Percentiles rank a stretch among this genome's conserved stretches.
Evolutionary conservation across 225 moss, liverwort and hornwort genomes (phyloP).

Genomic region (Sphagnum tenellum): DNA sequence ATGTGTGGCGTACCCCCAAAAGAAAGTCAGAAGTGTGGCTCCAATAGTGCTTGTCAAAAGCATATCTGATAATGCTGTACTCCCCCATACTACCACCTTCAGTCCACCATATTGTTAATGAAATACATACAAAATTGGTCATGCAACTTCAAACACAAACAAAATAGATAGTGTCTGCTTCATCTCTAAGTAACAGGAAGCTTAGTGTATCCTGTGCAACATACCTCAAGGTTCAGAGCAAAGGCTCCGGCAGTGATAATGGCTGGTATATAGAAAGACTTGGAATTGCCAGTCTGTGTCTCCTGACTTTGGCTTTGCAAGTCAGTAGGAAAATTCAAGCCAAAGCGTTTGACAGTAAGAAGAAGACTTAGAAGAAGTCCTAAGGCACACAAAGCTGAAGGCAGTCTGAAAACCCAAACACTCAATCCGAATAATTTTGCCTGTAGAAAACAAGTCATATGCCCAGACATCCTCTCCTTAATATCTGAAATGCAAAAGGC

Average conservation of each 20-base stretch:
- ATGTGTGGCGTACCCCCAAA: constrained; percentile 60
- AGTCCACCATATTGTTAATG: constrained; percentile 1
- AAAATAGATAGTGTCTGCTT: too few relatives aligned
- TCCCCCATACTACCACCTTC: constrained; percentile 63
- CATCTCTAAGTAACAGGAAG: too few relatives aligned
- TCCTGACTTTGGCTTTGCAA: constrained; percentile 7
- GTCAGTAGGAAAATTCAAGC: constrained; percentile 16
- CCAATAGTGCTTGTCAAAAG: constrained; percentile 54
- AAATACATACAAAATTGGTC: background rate
- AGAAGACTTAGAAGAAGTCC: constrained; percentile 52
- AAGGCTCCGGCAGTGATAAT: constrained; percentile 51
- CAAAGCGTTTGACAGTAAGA: constrained; percentile 45
- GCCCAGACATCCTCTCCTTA: too few relatives aligned
- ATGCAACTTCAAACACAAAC: background rate
- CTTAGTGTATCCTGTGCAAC: background rate
- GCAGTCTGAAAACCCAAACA: constrained; percentile 53
- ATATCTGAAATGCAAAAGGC: too few relatives aligned
- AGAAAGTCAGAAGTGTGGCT: constrained; percentile 60
- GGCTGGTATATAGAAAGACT: constrained; percentile 33
- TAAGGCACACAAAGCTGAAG: constrained; percentile 43
- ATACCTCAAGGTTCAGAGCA: constrained; percentile 57
- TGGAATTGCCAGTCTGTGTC: constrained; percentile 5
- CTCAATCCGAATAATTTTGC: constrained; percentile 41
- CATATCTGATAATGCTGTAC: constrained; percentile 70
- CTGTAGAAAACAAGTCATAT: constrained; percentile 9